Conservation (phyloP, 2,329 filamentous ascomycete species). For the Cladobotryum mycophilum region DNA sequence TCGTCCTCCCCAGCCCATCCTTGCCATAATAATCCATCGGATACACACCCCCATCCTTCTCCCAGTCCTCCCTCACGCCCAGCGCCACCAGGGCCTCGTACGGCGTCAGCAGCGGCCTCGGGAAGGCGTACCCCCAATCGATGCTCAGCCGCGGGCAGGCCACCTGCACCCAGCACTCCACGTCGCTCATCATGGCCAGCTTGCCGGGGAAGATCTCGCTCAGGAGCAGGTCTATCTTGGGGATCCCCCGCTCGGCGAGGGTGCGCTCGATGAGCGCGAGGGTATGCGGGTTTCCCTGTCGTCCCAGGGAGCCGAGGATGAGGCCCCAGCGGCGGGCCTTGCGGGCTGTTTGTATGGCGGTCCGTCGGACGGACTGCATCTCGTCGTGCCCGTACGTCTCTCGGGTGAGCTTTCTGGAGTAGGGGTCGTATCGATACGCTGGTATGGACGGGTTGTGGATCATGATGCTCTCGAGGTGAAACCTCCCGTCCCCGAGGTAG, state of each 20-base stretch:
- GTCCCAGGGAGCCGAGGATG: slow-evolving; percentile 84
- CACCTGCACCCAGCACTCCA: slow-evolving; percentile 98
- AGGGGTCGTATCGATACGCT: slow-evolving; percentile 95
- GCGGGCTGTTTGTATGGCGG: slow-evolving; percentile 70
- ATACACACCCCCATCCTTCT: slow-evolving; percentile 52
- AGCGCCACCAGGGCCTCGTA: slow-evolving; percentile 94
- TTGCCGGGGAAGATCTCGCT: slow-evolving; percentile 97
- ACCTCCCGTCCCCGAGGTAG: slow-evolving; percentile 86
- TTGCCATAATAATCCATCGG: slow-evolving; percentile 98
- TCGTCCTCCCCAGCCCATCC: slow-evolving; percentile 81
- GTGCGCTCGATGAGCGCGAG: slow-evolving; percentile 78
- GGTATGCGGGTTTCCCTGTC: slow-evolving; percentile 93
- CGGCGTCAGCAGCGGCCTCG: slow-evolving; percentile 79
- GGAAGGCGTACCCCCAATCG: slow-evolving; percentile 97
- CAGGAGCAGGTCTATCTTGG: slow-evolving; percentile 77
- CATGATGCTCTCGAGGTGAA: slow-evolving; percentile 98
- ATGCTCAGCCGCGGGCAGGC: slow-evolving; percentile 96
- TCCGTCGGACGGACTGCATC: slow-evolving; percentile 73
- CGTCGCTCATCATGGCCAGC: slow-evolving; percentile 84
- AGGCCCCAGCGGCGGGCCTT: slow-evolving; percentile 85
- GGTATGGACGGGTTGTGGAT: slow-evolving; percentile 91
- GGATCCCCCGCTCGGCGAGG: slow-evolving; percentile 64
- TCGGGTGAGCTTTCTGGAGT: slow-evolving; percentile 82
- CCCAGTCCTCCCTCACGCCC: slow-evolving; percentile 71
- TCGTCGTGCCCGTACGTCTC: slow-evolving; percentile 90